These are phyloP conservation scores for Debaryomyces sp. DNA, from an alignment of 1,139 yeast genomes.

Conservation along the genomic window DNA sequence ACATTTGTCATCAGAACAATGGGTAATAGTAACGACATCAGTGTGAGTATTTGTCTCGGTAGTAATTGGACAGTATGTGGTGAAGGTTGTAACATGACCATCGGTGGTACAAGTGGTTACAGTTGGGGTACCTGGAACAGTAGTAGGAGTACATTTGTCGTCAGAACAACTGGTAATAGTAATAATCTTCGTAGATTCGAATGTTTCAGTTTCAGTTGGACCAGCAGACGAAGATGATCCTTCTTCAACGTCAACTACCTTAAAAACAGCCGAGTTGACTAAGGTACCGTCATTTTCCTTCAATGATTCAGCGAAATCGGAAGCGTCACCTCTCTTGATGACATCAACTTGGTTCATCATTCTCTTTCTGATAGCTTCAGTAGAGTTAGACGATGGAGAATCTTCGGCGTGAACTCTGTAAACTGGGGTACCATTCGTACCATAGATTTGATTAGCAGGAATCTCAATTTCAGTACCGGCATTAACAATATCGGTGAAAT, in stretches of 20 bases:
- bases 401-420: conserved; percentile 34
- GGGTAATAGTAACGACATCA: conserved; percentile 41
- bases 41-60: conserved; percentile 26
- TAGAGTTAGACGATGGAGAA: conserved; percentile 40
- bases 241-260: conserved; percentile 24
- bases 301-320: conserved; percentile 35
- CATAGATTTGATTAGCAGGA: conserved; percentile 36
- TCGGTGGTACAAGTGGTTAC: conserved; percentile 26
- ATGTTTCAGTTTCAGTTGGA: conserved; percentile 13
- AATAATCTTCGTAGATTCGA: conserved; percentile 18
- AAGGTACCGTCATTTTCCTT: conserved; percentile 31
- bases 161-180: conserved; percentile 51
- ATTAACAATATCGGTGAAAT: conserved; percentile 37
- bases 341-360: conserved; percentile 21
- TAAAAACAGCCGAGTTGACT: conserved; percentile 20
- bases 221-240: conserved; percentile 13
- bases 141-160: conserved; percentile 31
- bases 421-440: conserved; percentile 25
- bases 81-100: conserved; percentile 31
- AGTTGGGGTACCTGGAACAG: conserved; percentile 31
- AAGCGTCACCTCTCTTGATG: conserved; percentile 32
- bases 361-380: conserved; percentile 48
- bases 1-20: conserved; percentile 43
- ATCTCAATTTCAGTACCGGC: conserved; percentile 38
- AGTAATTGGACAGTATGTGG: conserved; percentile 39